Evolutionary conservation across 2,329 filamentous ascomycete genomes (phyloP).

Genomic region (Dactylonectria macrodidyma): DNA sequence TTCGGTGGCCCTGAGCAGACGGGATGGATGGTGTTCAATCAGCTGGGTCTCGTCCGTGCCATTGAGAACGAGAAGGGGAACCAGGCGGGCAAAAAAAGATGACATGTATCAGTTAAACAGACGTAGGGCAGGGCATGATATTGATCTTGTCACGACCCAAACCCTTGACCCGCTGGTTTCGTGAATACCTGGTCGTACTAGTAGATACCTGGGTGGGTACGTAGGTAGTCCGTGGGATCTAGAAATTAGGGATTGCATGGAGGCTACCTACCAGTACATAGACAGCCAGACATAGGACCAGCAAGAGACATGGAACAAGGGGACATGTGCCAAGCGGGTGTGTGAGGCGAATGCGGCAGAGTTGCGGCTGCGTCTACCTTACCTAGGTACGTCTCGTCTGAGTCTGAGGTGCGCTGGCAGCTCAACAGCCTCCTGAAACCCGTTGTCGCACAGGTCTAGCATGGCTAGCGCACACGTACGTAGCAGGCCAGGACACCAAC

Average conservation of each 20-base stretch:
- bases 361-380: slow-evolving; percentile 1
- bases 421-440: slow-evolving; percentile 38
- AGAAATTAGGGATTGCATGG: background rate
- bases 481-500: slow-evolving; percentile 12
- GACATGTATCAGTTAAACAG: slow-evolving; percentile 17
- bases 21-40: slow-evolving; percentile 34
- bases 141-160: slow-evolving; percentile 17
- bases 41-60: slow-evolving; percentile 32
- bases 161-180: background rate
- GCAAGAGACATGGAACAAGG: slow-evolving; percentile 26
- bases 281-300: background rate
- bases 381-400: background rate
- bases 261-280: background rate
- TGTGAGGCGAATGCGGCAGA: background rate
- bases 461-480: background rate
- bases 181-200: too few species aligned
- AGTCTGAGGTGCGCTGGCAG: slow-evolving; percentile 32
- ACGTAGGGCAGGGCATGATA: slow-evolving; percentile 4
- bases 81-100: slow-evolving; percentile 6
- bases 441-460: slow-evolving; percentile 29
- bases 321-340: slow-evolving; percentile 13
- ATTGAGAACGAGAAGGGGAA: background rate
- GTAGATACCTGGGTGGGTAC: too few species aligned
- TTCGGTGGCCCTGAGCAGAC: slow-evolving; percentile 21
- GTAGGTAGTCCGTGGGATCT: too few species aligned